These are phyloP conservation scores for Orbilia blumenaviensis DNA, from an alignment of 2,329 filamentous ascomycete species.

Conservation along the genomic window DNA sequence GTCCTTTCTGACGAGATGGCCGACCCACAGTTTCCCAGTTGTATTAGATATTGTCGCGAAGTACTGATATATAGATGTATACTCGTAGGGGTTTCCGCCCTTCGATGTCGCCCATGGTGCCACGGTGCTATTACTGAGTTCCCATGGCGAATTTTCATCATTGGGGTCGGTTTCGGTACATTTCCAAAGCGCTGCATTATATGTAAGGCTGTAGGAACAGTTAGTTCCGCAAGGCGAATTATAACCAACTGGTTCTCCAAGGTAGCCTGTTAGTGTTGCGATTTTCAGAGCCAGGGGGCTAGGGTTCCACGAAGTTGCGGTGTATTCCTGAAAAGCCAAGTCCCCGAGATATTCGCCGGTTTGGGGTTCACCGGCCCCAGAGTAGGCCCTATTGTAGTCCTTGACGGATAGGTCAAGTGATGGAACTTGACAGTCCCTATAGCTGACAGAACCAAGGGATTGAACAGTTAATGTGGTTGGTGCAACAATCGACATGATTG, in stretches of 20 bases:
- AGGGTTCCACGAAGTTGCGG: constrained; percentile 1
- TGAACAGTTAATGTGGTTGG: constrained; percentile 46
- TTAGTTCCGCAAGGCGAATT: constrained; percentile 38
- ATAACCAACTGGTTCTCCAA: constrained; percentile 35
- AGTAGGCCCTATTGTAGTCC: neutral
- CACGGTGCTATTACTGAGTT: constrained; percentile 4
- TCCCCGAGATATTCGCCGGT: constrained; percentile 10
- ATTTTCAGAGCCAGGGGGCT: constrained; percentile 31
- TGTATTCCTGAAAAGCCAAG: constrained; percentile 41
- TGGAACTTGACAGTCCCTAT: constrained; percentile 27
- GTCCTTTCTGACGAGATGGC: constrained; percentile 16
- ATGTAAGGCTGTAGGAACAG: constrained; percentile 42
- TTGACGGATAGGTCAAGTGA: constrained; percentile 14
- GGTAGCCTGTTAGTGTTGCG: constrained; percentile 25
- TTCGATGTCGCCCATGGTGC: constrained; percentile 26
- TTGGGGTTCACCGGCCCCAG: neutral
- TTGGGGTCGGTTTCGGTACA: constrained; percentile 31
- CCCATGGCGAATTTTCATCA: constrained; percentile 26
- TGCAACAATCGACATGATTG: constrained; percentile 41
- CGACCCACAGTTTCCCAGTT: constrained; percentile 31
- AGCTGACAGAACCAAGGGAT: constrained; percentile 11
- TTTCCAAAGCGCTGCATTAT: constrained; percentile 28
- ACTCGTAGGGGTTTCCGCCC: neutral
- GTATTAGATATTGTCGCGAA: neutral
- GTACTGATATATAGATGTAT: constrained; percentile 32